phyloP scores from a whole-genome alignment of 306 rosid species.

The Cicer bijugum region DNA sequence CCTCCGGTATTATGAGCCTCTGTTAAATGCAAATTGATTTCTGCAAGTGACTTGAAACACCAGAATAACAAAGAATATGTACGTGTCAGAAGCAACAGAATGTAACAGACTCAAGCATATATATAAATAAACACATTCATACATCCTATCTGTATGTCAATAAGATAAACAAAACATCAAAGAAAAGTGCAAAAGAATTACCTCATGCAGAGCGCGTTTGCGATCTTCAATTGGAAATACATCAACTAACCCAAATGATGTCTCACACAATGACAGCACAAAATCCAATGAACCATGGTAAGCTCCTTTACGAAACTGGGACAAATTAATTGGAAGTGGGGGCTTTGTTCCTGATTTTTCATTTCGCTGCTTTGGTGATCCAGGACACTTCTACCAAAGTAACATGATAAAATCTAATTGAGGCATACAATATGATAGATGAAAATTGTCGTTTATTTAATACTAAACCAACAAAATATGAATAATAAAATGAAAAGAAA shows the following conservation, averaged over 20 bases:
- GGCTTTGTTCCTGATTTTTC: conserved; percentile 77
- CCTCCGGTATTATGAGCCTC: conserved; percentile 85
- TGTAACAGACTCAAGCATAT: conserved; percentile 17
- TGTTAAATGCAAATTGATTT: conserved; percentile 70
- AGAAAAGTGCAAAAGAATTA: conserved; percentile 48
- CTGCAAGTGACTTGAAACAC: conserved; percentile 76
- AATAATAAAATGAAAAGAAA: conserved; percentile 40
- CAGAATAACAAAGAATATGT: conserved; percentile 40
- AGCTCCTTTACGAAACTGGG: conserved; percentile 83
- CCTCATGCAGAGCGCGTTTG: conserved; percentile 84
- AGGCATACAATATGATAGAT: conserved; percentile 32
- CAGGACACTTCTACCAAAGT: conserved; percentile 69
- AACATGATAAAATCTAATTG: conserved; percentile 37
- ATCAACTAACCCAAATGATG: conserved; percentile 92
- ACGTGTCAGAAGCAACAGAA: conserved; percentile 42
- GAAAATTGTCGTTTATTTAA: conserved; percentile 11
- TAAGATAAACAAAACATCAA: conserved; percentile 43
- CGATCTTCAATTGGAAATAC: conserved; percentile 96
- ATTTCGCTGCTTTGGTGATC: conserved; percentile 65
- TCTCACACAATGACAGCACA: conserved; percentile 87
- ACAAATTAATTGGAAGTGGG: conserved; percentile 73
- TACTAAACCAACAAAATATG: conserved; percentile 23
- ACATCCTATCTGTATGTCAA: conserved; percentile 30
- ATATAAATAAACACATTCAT: conserved; percentile 17
- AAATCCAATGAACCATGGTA: conserved; percentile 86